These are phyloP conservation scores for Flaveria ramosissima DNA, from an alignment of 129 eudicot species.

Conservation along the genomic window DNA sequence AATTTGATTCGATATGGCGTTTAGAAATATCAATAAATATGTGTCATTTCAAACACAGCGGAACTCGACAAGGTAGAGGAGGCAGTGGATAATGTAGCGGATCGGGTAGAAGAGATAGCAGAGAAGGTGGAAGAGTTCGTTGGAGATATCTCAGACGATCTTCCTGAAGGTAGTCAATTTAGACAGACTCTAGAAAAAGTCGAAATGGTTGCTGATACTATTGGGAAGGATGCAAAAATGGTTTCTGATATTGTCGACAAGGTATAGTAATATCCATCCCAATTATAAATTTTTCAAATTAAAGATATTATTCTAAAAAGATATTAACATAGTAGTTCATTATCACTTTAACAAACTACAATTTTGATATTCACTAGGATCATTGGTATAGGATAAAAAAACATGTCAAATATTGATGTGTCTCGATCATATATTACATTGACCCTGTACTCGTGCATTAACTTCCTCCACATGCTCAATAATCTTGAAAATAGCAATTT, in stretches of 20 bases:
- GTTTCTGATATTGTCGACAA: slow-evolving; percentile 40
- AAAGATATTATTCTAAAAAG: too few relatives aligned
- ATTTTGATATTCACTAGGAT: too few relatives aligned
- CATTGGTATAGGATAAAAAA: too few relatives aligned
- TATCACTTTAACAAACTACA: too few relatives aligned
- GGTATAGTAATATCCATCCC: slow-evolving; percentile 19
- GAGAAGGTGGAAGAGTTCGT: slow-evolving; percentile 43
- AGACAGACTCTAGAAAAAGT: slow-evolving; percentile 26
- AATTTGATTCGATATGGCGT: neutral
- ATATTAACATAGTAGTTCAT: too few relatives aligned
- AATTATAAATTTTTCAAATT: neutral
- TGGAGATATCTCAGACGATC: slow-evolving; percentile 39
- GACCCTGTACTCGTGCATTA: too few relatives aligned
- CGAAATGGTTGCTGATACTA: slow-evolving; percentile 37
- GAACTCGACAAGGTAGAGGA: slow-evolving; percentile 42
- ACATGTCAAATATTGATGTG: too few relatives aligned
- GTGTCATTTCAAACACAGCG: slow-evolving; percentile 8
- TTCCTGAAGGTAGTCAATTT: slow-evolving; percentile 41
- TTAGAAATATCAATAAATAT: neutral
- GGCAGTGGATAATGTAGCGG: slow-evolving; percentile 32
- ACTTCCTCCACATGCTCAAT: too few relatives aligned
- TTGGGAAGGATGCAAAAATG: slow-evolving; percentile 39
- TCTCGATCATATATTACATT: neutral
- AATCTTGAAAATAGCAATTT: too few relatives aligned
- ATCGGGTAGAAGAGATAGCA: slow-evolving; percentile 39